Base-by-base conservation (phyloP, 768 basidiomycete genomes). In the Rhodotorula kratochvilovae region DNA sequence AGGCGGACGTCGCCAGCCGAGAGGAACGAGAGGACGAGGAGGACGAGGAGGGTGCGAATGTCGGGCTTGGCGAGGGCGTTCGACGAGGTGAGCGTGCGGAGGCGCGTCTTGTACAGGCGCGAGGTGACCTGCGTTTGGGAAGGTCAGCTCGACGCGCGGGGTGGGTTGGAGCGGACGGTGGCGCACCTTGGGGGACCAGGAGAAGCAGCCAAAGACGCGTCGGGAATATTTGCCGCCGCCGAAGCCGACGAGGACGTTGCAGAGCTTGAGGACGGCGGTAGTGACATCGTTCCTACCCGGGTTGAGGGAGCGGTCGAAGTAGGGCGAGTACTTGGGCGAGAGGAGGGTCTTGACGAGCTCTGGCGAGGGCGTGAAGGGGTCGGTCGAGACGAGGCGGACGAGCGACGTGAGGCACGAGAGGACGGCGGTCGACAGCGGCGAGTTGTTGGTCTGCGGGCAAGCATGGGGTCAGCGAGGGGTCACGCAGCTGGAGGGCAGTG, bases 11-110 rank as follows among this genome's bases (percentile, higher is more conserved):
- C 2, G 83, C 72, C 5, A 82, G 83, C 35, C 83, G 86, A 83
- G 54, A 92, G 80, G 78, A 92, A 89, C 0, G 89, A 89, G 23
- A 91, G 83, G 23, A 92, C 81, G 74, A 93, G 87, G 2, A 87
- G 80, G 50, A 91, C 79, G 60, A 88, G 90, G 8, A 89, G 82
- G 0, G 90, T 90, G 48, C 91, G 85, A 56, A 93, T 92, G 79
- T 93, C 92, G 89, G 76, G 54, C 42, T 65, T 56, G 59, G 39
- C 36, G 50, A 77, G 66, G 66, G 68, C 61, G 23, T 68, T 62
- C 25, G 63, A 36, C 1, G 64, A 60, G 5, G 65, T 71, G 11
- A 64, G 35, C 23, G 66, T 56, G 23, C 63, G 67, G 5, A 75
- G 65, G 29, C 74, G 70, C 8, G 74, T 75, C 48, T 69, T 68